These are phyloP conservation scores for Hsuehochloa calcarea DNA, from an alignment of 176 grass and related monocot genomes.

Conservation along the genomic window DNA sequence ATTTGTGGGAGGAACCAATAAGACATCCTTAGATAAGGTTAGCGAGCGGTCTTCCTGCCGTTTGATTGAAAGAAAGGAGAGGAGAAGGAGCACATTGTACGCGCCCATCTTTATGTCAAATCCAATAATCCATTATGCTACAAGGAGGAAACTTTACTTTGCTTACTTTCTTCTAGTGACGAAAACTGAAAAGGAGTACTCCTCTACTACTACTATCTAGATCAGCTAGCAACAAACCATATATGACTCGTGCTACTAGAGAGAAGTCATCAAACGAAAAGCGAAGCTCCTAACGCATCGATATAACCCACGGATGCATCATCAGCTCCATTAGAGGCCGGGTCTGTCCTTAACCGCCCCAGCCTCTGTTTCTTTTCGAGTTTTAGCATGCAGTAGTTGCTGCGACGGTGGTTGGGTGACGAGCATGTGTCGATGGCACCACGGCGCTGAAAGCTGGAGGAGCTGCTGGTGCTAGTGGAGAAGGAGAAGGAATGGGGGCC, in stretches of 20 bases:
- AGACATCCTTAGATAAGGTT: conserved; percentile 29
- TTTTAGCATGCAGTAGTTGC: background rate
- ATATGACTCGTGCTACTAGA: background rate
- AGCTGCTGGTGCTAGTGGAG: conserved; percentile 37
- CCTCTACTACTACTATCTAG: background rate
- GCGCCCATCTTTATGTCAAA: conserved; percentile 48
- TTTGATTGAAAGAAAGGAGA: conserved; percentile 20
- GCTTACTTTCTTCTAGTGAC: background rate
- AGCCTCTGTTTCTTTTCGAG: conserved; percentile 10
- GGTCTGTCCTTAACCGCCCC: conserved; percentile 18
- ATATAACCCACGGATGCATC: background rate
- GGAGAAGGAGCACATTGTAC: conserved; percentile 24
- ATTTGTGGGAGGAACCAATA: conserved; percentile 27
- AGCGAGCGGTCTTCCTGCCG: conserved; percentile 10
- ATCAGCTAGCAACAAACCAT: background rate
- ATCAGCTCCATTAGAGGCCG: conserved; percentile 21
- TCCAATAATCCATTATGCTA: conserved; percentile 36
- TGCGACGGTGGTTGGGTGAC: conserved; percentile 43
- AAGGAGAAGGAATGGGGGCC: conserved; percentile 38
- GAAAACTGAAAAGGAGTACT: background rate
- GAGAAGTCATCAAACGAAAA: conserved; percentile 17
- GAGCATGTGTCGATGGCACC: conserved; percentile 31
- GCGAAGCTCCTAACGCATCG: conserved; percentile 22
- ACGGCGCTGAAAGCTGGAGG: conserved; percentile 40
- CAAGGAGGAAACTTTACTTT: background rate